Evolutionary conservation across 768 basidiomycete species (phyloP), one percentile per base, ranked within the genome.

Genomic region (Tylopilus cervinicoccineus): DNA sequence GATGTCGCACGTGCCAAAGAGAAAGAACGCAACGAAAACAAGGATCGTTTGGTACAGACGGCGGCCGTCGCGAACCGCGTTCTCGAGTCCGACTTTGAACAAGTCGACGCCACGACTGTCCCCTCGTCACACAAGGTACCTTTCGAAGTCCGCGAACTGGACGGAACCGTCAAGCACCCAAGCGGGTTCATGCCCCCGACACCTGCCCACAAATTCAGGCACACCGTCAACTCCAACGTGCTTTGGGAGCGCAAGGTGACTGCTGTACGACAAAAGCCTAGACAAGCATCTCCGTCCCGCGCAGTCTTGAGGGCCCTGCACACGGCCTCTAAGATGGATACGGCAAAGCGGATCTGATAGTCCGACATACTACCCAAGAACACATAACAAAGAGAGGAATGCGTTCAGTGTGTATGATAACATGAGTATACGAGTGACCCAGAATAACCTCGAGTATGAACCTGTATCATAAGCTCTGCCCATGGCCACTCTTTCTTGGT

Each of bases 111-210:
- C 2, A 65, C 55, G 8, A 63, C 60, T 1, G 53, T 61, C 6
- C 56, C 59, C 10, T 45, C 54, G 16, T 40, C 32, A 5, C 67
- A 69, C 52, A 76, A 76, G 59, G 64, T 76, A 6, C 75, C 75
- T 1, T 72, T 71, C 20, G 75, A 76, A 54, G 63, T 74, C 0
- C 54, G 61, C 27, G 61, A 65, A 22, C 48, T 45, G 4, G 73
- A 76, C 42, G 75, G 75, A 20, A 68, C 55, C 1, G 56, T 73
- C 33, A 61, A 61, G 31, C 73, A 74, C 41, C 66, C 74, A 2
- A 72, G 71, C 26, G 75, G 75, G 1, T 76, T 74, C 53, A 64
- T 69, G 10, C 73, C 73, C 2, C 74, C 74, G 2, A 75, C 74
- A 1, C 67, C 74, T 26, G 60, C 62, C 29, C 54, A 70, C 40